Percentiles rank a stretch among this genome's conserved stretches.
These are phyloP conservation scores for Stagonosporopsis rhizophila DNA, from an alignment of 2,329 filamentous ascomycete genomes.

Conservation along the genomic window DNA sequence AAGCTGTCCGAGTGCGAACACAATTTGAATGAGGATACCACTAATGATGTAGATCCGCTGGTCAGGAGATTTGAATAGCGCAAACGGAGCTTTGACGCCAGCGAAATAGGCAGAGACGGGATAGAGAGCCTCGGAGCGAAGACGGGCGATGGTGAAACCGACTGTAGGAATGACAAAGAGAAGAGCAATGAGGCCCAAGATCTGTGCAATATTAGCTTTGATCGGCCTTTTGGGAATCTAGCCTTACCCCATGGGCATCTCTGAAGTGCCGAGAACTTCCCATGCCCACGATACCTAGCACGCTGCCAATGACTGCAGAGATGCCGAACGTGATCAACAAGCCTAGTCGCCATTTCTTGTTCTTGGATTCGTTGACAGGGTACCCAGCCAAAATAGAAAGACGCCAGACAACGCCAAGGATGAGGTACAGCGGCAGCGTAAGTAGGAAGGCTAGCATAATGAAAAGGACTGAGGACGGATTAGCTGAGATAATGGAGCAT, in stretches of 20 bases:
- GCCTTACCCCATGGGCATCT: constrained; percentile 33
- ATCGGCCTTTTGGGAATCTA: background rate
- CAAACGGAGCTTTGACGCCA: constrained; percentile 30
- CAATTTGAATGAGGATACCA: constrained; percentile 26
- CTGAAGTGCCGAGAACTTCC: constrained; percentile 35
- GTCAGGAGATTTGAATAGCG: constrained; percentile 28
- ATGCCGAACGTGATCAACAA: constrained; percentile 29
- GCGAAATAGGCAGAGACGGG: constrained; percentile 28
- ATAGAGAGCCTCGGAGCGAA: constrained; percentile 30
- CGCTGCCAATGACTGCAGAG: constrained; percentile 25
- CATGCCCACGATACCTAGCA: constrained; percentile 36
- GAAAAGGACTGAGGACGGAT: constrained; percentile 23
- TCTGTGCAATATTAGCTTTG: constrained; percentile 17
- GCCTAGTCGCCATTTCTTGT: constrained; percentile 36
- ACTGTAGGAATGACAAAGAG: constrained; percentile 31
- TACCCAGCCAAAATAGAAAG: constrained; percentile 33
- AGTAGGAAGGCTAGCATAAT: constrained; percentile 33
- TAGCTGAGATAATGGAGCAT: background rate
- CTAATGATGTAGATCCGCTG: constrained; percentile 34
- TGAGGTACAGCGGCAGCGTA: constrained; percentile 37
- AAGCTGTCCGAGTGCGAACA: constrained; percentile 30
- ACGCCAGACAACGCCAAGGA: constrained; percentile 34
- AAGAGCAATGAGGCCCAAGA: constrained; percentile 34
- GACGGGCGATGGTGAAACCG: constrained; percentile 25
- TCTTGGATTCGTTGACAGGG: constrained; percentile 33